phyloP scores from a whole-genome alignment of 2,329 filamentous ascomycete species.

The Fusarium setosum region DNA sequence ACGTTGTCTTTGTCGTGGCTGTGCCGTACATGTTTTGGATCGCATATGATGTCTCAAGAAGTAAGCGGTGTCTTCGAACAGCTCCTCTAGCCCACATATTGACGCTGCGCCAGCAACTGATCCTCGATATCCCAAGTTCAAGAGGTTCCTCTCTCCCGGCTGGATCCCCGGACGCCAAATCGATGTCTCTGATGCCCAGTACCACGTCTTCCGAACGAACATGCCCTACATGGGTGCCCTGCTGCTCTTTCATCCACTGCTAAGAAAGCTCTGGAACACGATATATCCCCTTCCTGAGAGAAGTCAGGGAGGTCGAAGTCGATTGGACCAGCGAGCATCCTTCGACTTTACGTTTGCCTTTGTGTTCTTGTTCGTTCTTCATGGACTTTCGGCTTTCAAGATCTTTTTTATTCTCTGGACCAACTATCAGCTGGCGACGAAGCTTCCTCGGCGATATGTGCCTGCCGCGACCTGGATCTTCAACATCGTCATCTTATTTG shows the following conservation, averaged over 20 bases:
- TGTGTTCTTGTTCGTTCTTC: constrained; percentile 81
- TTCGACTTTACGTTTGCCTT: constrained; percentile 89
- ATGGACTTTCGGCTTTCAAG: constrained; percentile 88
- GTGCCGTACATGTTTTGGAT: constrained; percentile 92
- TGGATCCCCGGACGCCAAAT: constrained; percentile 96
- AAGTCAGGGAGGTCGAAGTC: constrained; percentile 61
- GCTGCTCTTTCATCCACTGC: constrained; percentile 80
- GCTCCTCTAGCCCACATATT: not conserved
- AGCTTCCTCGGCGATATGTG: constrained; percentile 75
- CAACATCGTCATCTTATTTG: constrained; percentile 86
- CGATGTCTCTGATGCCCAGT: constrained; percentile 91
- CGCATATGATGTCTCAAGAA: constrained; percentile 85
- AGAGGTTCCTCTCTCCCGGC: constrained; percentile 77
- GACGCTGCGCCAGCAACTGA: constrained; percentile 71
- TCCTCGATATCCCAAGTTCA: constrained; percentile 82
- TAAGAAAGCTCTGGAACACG: constrained; percentile 78
- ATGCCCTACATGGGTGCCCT: constrained; percentile 83
- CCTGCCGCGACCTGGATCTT: constrained; percentile 88
- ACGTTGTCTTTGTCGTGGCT: constrained; percentile 70
- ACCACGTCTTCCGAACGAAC: constrained; percentile 85
- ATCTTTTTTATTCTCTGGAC: constrained; percentile 81
- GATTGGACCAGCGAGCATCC: constrained; percentile 75
- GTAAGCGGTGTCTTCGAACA: constrained; percentile 58
- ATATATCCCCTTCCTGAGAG: constrained; percentile 53
- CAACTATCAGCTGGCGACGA: constrained; percentile 84